Evolutionary conservation across 2,329 filamentous ascomycete genomes (phyloP), one percentile per base, ranked within the genome.

Genomic region (Teratosphaeria zuluensis): DNA sequence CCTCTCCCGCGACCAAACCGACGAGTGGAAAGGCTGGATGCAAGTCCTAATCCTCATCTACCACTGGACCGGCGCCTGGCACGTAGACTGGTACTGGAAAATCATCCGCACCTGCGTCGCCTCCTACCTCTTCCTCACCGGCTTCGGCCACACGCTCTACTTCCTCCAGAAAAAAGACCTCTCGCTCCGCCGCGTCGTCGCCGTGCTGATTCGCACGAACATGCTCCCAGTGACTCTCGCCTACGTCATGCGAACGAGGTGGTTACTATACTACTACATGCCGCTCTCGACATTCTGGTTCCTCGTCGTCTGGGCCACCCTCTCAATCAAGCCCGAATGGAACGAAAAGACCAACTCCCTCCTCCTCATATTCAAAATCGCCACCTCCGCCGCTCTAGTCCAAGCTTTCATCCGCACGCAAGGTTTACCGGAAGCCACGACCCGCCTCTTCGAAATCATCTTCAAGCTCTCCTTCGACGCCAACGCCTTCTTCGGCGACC

Each of bases 21-120:
- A 86, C 61, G 85, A 87, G 67, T 85, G 83, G 78, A 87, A 86
- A 71, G 85, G 85, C 1, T 81, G 82, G 76, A 84, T 87, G 81
- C 83, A 86, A 62, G 75, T 77, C 14, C 70, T 78, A 19, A 73
- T 82, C 51, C 70, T 85, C 19, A 72, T 83, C 12, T 86, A 84
- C 64, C 80, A 84, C 61, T 86, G 83, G 68, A 81, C 81, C 35
- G 77, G 80, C 21, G 80, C 78, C 30, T 81, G 78, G 6, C 74
- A 74, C 61, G 67, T 73, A 2, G 68, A 82, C 4, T 77, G 77
- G 66, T 76, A 83, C 33, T 83, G 84, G 70, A 76, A 82, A 64
- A 71, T 82, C 56, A 72, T 82, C 12, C 78, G 81, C 16, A 67
- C 85, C 3, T 72, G 81, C 28, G 75, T 84, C 6, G 78, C 82